Percentiles rank a stretch among this genome's conserved stretches.
Conservation (phyloP, 371 early-diverging fungal genomes). For the Encephalitozoon romaleae region DNA sequence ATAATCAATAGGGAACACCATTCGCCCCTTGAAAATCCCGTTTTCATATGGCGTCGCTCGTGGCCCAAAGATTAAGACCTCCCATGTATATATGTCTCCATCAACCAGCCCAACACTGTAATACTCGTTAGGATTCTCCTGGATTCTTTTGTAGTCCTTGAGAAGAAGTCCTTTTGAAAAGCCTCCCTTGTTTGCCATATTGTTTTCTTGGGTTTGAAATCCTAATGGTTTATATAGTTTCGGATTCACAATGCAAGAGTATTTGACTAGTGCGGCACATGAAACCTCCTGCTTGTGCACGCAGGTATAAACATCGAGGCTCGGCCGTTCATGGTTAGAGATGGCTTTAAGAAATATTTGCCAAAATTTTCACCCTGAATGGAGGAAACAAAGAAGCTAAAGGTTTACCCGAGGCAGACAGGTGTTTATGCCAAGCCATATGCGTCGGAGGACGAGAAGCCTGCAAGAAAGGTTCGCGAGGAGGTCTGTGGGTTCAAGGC, state of each 20-base stretch:
- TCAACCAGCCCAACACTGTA: slow-evolving; percentile 61
- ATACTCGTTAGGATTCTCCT: slow-evolving; percentile 50
- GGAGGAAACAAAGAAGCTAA: slow-evolving; percentile 88
- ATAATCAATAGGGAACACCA: slow-evolving; percentile 71
- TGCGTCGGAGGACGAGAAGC: slow-evolving; percentile 63
- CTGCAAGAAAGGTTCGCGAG: slow-evolving; percentile 71
- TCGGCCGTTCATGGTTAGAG: not conserved
- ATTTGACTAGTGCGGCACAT: not conserved
- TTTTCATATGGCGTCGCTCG: slow-evolving; percentile 89
- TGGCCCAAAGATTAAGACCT: slow-evolving; percentile 88
- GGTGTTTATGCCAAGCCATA: slow-evolving; percentile 69
- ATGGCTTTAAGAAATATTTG: not conserved
- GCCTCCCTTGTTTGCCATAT: slow-evolving; percentile 42
- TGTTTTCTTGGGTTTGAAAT: slow-evolving; percentile 26
- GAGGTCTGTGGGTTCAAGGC: slow-evolving; percentile 97
- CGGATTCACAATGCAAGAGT: not conserved
- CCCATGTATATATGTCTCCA: slow-evolving; percentile 69
- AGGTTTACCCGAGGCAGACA: slow-evolving; percentile 72
- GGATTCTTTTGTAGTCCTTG: slow-evolving; percentile 58
- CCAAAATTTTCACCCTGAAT: slow-evolving; percentile 60
- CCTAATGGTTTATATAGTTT: not conserved
- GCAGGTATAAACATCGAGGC: not conserved
- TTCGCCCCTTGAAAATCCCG: slow-evolving; percentile 74
- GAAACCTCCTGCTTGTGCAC: not conserved
- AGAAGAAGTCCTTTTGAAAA: slow-evolving; percentile 54